A percentile compares a stretch with the other conserved stretches of the same genome.
phyloP scores from a whole-genome alignment of 2,329 filamentous ascomycete species.

The Sporothrix globosa region DNA sequence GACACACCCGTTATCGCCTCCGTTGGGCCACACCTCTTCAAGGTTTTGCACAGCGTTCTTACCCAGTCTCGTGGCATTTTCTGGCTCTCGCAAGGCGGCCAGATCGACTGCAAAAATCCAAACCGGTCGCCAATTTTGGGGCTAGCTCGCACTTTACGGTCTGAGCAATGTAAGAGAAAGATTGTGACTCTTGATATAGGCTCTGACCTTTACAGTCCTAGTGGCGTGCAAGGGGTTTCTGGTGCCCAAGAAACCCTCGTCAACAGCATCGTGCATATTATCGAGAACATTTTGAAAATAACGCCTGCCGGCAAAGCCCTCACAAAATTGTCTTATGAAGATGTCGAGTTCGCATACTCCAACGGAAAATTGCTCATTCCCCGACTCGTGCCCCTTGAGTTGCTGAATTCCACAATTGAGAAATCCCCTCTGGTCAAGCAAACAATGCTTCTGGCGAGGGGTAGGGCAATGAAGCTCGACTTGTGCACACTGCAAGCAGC shows the following conservation, averaged over 20 bases:
- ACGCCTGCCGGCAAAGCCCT: slow-evolving; percentile 30
- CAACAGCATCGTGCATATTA: slow-evolving; percentile 8
- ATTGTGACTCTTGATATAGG: slow-evolving; percentile 51
- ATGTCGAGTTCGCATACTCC: slow-evolving; percentile 46
- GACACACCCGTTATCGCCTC: slow-evolving; percentile 44
- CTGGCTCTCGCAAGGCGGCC: slow-evolving; percentile 53
- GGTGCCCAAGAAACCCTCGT: background rate
- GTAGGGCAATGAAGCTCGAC: slow-evolving; percentile 36
- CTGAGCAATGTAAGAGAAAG: slow-evolving; percentile 51
- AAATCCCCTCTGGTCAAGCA: background rate
- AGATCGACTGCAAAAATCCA: slow-evolving; percentile 45
- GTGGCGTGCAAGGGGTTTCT: too few species aligned
- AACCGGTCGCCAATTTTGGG: slow-evolving; percentile 49
- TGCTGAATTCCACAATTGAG: slow-evolving; percentile 53
- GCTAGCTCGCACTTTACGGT: slow-evolving; percentile 53
- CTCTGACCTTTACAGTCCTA: background rate
- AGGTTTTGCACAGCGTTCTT: slow-evolving; percentile 48
- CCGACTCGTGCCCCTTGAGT: slow-evolving; percentile 47
- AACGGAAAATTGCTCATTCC: slow-evolving; percentile 43
- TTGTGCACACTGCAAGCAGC: slow-evolving; percentile 25
- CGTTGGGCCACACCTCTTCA: slow-evolving; percentile 48
- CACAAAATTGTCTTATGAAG: background rate
- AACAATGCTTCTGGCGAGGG: background rate
- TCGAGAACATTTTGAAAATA: background rate
- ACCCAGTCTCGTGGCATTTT: slow-evolving; percentile 47